Evolutionary conservation across 306 rosid genomes (phyloP), one percentile per base, ranked within the genome.

Genomic region (Sesbania bispinosa): DNA sequence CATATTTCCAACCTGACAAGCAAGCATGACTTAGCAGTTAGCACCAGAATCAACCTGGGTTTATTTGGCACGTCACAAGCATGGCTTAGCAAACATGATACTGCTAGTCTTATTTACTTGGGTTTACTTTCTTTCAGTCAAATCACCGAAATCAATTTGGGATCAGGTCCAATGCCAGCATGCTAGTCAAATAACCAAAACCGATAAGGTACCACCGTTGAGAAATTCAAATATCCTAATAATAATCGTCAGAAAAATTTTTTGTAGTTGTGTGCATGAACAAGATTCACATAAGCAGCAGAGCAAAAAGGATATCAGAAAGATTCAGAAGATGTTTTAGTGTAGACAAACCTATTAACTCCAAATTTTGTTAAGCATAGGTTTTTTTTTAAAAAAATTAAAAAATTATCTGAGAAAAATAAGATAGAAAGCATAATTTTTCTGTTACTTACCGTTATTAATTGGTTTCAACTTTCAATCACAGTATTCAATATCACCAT

Each of bases 1-100:
- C 80, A 81, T 77, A 67, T 81, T 89, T 72, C 93, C 96, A 15
- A 65, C 84, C 96, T 92, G 79, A 62, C 60, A 79, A 47, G 62
- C 51, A 60, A 51, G 32, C 35, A 80, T 51, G 63, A 26, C 48
- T 75, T 36, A 45, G 57, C 58, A 80, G 13, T 6, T 45, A 48
- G 59, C 69, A 62, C 15, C 15, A 38, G 7, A 48, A 46, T 30
- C n/a, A n/a, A n/a, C n/a, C n/a, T n/a, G n/a, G n/a, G n/a, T n/a
- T n/a, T n/a, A n/a, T n/a, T n/a, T n/a, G n/a, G n/a, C n/a, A n/a
- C n/a, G n/a, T n/a, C n/a, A n/a, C 51, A 60, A 51, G 32, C 35
- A 80, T 51, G 63, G 18, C 48, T 75, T 36, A 45, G 57, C 55
- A 26, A 6, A 14, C 24, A 67, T 26, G 33, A 62, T 36, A 16